phyloP scores from a whole-genome alignment of 2,329 filamentous ascomycete species.

The Arthrobotrys musiformis region DNA sequence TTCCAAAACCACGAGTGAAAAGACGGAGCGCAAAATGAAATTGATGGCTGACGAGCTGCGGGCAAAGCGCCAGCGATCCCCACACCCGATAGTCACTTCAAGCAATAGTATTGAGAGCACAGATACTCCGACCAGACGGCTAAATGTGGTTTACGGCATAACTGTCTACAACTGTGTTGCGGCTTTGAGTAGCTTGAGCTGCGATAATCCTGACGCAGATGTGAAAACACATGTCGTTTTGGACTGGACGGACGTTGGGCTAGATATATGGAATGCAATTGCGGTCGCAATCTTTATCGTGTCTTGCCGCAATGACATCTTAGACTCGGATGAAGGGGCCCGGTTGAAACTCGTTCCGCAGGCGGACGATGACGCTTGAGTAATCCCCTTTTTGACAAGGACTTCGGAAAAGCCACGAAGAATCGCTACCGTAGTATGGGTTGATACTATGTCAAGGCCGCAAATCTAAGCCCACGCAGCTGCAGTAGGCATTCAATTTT shows the following conservation, averaged over 20 bases:
- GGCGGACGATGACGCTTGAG: constrained; percentile 41
- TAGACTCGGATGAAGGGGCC: constrained; percentile 48
- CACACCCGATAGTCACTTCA: neutral
- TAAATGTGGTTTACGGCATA: constrained; percentile 40
- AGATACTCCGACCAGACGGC: neutral
- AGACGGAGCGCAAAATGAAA: constrained; percentile 48
- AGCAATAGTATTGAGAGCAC: neutral
- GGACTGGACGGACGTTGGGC: constrained; percentile 46
- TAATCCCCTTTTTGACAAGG: neutral
- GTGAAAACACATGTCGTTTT: constrained; percentile 45
- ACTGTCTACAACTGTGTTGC: constrained; percentile 50
- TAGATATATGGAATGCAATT: constrained; percentile 54
- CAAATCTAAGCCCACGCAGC: no score
- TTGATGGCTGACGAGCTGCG: constrained; percentile 33
- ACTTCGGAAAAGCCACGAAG: neutral
- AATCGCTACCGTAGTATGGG: neutral
- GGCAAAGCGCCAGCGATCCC: neutral
- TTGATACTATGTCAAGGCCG: no score
- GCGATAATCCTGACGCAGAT: constrained; percentile 12
- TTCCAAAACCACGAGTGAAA: constrained; percentile 41
- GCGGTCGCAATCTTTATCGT: constrained; percentile 45
- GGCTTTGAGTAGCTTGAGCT: constrained; percentile 42
- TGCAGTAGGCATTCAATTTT: no score
- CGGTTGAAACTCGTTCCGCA: constrained; percentile 30
- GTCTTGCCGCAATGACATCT: constrained; percentile 50